phyloP scores from a whole-genome alignment of 257 asterid genomes.

The Solanum paucissectum region DNA sequence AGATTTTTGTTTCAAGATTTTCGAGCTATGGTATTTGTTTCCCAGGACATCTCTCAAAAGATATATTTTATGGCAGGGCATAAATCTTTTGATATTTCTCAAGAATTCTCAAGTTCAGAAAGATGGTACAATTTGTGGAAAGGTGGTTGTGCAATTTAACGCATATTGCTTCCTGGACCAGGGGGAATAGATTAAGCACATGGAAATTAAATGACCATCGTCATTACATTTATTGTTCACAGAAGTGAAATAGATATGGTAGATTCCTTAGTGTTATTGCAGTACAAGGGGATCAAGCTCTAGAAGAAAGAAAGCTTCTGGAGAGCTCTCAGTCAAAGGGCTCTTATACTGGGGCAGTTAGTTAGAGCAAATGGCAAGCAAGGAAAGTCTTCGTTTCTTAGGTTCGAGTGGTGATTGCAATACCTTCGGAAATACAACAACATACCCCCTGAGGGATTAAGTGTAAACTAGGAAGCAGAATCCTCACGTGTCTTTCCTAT shows the following conservation, averaged over 20 bases:
- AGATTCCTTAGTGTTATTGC: background rate
- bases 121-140: background rate
- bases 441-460: background rate
- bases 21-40: background rate
- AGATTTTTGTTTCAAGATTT: background rate
- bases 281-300: background rate
- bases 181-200: background rate
- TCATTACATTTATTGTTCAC: background rate
- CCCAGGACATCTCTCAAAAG: background rate
- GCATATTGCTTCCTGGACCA: background rate
- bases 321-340: background rate
- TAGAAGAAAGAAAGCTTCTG: background rate
- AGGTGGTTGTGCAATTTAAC: background rate
- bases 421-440: background rate
- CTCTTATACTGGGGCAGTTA: background rate
- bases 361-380: background rate
- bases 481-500: background rate
- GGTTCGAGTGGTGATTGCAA: background rate
- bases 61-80: background rate
- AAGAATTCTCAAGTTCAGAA: background rate
- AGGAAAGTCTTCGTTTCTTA: background rate
- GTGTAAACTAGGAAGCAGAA: background rate
- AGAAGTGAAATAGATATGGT: background rate
- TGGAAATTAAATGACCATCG: background rate
- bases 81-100: background rate